phyloP scores from a whole-genome alignment of 2,329 filamentous ascomycete species.

The Cladophialophora exuberans region DNA sequence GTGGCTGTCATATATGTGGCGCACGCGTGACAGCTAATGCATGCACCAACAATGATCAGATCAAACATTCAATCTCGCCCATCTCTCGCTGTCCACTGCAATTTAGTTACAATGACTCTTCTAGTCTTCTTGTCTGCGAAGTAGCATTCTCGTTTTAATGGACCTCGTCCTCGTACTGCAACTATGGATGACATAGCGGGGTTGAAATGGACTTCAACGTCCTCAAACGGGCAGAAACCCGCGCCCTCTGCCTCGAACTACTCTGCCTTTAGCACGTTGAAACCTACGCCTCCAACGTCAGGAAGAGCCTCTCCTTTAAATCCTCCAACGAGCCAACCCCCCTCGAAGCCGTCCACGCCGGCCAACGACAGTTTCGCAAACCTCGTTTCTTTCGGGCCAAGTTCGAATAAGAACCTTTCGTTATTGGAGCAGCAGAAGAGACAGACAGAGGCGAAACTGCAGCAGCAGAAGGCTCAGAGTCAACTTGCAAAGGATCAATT shows the following conservation, averaged over 20 bases:
- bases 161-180: slow-evolving; percentile 1
- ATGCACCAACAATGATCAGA: not conserved
- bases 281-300: slow-evolving; percentile 43
- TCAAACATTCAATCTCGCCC: not conserved
- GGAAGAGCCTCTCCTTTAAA: slow-evolving; percentile 49
- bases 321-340: slow-evolving; percentile 37
- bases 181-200: slow-evolving; percentile 53
- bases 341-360: slow-evolving; percentile 45
- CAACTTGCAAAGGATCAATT: slow-evolving; percentile 76
- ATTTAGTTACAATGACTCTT: not conserved
- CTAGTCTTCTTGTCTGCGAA: not conserved
- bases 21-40: not conserved
- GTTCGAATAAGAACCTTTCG: slow-evolving; percentile 67
- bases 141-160: slow-evolving; percentile 1
- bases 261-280: slow-evolving; percentile 41
- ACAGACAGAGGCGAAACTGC: slow-evolving; percentile 74
- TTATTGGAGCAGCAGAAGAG: slow-evolving; percentile 68
- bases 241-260: slow-evolving; percentile 43
- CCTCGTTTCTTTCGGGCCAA: slow-evolving; percentile 61
- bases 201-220: slow-evolving; percentile 47
- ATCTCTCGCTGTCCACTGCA: not conserved
- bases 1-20: slow-evolving; percentile 15
- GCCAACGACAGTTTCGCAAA: slow-evolving; percentile 63
- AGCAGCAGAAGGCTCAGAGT: slow-evolving; percentile 73
- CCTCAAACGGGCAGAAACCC: slow-evolving; percentile 41